Conservation (phyloP, 106 monocot genomes). For the Dioscorea dumetorum region DNA sequence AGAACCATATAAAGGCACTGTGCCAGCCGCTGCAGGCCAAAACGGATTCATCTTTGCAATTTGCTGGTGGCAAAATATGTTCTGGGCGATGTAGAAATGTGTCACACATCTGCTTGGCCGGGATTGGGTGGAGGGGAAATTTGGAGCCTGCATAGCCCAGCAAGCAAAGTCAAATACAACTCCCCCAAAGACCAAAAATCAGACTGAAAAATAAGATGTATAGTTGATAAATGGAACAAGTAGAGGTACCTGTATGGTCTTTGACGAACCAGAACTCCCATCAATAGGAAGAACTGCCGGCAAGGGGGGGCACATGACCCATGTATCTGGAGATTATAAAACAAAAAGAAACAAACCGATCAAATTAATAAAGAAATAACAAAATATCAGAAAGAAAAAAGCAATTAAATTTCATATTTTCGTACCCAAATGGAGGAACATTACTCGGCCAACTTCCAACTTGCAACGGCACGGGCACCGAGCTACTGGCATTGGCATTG, state of each 20-base stretch:
- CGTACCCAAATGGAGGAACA: slow-evolving; percentile 76
- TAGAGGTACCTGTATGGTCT: slow-evolving; percentile 27
- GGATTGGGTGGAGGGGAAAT: slow-evolving; percentile 24
- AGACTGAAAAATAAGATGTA: no score
- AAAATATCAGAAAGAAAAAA: slow-evolving; percentile 1
- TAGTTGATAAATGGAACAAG: background rate
- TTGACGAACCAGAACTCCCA: slow-evolving; percentile 28
- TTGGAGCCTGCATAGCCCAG: slow-evolving; percentile 19
- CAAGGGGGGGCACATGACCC: slow-evolving; percentile 63
- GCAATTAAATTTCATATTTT: background rate
- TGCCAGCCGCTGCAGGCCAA: slow-evolving; percentile 46
- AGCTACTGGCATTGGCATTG: slow-evolving; percentile 28
- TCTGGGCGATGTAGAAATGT: slow-evolving; percentile 82
- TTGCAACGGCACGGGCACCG: no score
- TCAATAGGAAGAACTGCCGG: slow-evolving; percentile 49
- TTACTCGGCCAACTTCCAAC: slow-evolving; percentile 65
- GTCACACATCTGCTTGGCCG: slow-evolving; percentile 71
- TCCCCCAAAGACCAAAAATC: no score
- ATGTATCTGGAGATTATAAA: slow-evolving; percentile 35
- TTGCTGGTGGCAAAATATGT: slow-evolving; percentile 64
- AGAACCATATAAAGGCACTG: slow-evolving; percentile 32
- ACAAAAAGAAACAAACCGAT: no score
- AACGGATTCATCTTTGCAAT: slow-evolving; percentile 53
- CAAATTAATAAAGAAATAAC: background rate
- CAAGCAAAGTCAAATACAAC: no score